Conservation (phyloP, 2,329 filamentous ascomycete genomes). For the Trichoderma harzianum region DNA sequence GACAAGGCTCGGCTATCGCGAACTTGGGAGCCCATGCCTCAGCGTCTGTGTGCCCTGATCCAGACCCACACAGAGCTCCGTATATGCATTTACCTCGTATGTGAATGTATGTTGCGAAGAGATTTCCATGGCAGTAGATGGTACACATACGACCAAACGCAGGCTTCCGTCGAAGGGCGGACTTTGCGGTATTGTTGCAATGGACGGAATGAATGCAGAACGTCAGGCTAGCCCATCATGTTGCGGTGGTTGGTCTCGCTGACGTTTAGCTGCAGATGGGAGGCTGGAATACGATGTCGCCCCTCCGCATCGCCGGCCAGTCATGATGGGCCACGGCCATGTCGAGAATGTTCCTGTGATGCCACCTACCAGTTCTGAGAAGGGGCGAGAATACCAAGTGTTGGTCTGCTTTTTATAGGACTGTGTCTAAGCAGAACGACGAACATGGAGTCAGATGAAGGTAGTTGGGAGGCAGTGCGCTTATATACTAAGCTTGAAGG, state of each 20-base stretch:
- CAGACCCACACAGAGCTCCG: conserved; percentile 1
- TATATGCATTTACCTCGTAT: background rate
- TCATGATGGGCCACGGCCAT: background rate
- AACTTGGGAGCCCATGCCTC: background rate
- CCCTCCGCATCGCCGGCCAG: background rate
- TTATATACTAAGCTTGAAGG: background rate
- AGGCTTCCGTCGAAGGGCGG: background rate
- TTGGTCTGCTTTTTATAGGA: background rate
- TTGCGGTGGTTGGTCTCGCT: background rate
- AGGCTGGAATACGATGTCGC: conserved; percentile 1
- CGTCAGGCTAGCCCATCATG: background rate
- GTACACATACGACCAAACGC: background rate
- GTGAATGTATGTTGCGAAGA: background rate
- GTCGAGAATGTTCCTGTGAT: background rate
- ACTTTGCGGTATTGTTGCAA: background rate
- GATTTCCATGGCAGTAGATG: too few relatives aligned
- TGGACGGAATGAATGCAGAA: background rate
- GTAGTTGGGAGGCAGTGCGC: background rate
- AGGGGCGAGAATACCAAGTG: background rate
- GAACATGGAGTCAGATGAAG: background rate
- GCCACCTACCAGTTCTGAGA: background rate
- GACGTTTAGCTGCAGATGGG: conserved; percentile 2
- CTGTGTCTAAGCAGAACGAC: background rate
- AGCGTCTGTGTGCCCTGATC: background rate
- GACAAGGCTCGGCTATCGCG: background rate